Evolutionary conservation across 805 yeast species (phyloP), one percentile per base, ranked within the genome.

Genomic region (Wickerhamomyces chambardii): DNA sequence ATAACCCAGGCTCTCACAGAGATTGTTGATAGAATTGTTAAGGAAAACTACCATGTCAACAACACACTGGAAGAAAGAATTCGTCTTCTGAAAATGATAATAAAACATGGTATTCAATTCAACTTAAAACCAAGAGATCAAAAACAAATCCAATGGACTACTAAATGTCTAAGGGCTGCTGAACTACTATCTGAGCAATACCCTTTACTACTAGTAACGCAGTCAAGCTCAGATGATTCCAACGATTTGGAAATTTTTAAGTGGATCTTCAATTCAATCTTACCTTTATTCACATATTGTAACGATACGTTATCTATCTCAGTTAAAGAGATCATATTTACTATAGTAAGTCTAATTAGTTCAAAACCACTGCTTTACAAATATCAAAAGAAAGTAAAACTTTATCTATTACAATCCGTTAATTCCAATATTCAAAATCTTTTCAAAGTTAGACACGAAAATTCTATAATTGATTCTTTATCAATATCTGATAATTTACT

Each of bases 221-320:
- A 29, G 4, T 35, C 10, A 19, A 8, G 4, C 10, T 19, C 36
- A 4, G 30, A 34, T 19, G 42, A 33, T 1, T 22, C 33, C 4
- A 38, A 38, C 2, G 18, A 12, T 28, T 22, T 29, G 0, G 31
- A 34, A 6, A 32, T 42, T 1, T 51, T 43, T 36, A 38, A 43
- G 30, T 44, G 50, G 48, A 39, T 51, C 12, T 38, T 51, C 14
- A 39, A 37, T 14, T 35, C 48, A 5, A 21, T 51, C 31, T 36
- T 48, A 2, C 43, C 45, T 3, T 31, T 45, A 6, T 34, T 50
- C 9, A 32, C 47, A 3, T 30, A 33, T 2, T 33, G 35, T 15
- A 43, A 47, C 14, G 42, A 46, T 4, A 16, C 15, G 2, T 18
- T 51, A 1, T 30, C 42, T 4, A 36, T 36, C 15, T 36, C 45